Evolutionary conservation across 139 green algal genomes (phyloP), one percentile per base, ranked within the genome.

Genomic region (Micractinium conductrix): DNA sequence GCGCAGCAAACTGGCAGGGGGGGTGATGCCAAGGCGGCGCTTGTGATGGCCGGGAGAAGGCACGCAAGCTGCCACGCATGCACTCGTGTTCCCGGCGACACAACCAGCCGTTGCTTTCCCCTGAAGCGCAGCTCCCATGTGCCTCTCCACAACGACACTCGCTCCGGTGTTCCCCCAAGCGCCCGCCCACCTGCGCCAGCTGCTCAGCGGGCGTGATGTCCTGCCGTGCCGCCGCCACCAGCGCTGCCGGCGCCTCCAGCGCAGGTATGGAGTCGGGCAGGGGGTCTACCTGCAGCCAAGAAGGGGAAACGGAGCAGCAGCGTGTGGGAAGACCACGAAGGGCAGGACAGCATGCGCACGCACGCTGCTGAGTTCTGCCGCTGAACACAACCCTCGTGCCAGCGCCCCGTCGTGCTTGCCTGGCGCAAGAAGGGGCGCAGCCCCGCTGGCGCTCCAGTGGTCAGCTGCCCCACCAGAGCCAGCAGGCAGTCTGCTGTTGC

Each of bases 211-310:
- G 73, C 30, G 44, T 74, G 37, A 91, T 33, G 43, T 63, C 55
- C 55, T 80, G 19, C 0, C 82, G 85, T 6, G 78, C 35, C 38
- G 19, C 58, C 6, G 71, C 48, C 33, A 85, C 50, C 50, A 76
- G 43, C 5, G 68, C 75, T 2, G 72, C 72, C 4, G 78, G 30
- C 68, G 45, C 40, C 30, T 79, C 44, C 58, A 90, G 67, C 1
- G 48, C 70, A 1, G 75, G 83, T n/a, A 88, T 33, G 58, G 42
- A 40, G 12, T 58, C 43, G 24, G 78, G 79, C 45, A 91, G 50
- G 2, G 87, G 85, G 50, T 91, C 85, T 9, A 90, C 87, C 70
- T 87, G 75, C 30, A 26, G 75, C 12, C 6, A 35, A 16, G 19
- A 70, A 35, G 55, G 21, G 14, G 14, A n/a, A n/a, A n/a, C n/a